Evolutionary conservation across 495 filamentous ascomycete genomes (phyloP), one percentile per base, ranked within the genome.

Genomic region (Platismatia glauca): DNA sequence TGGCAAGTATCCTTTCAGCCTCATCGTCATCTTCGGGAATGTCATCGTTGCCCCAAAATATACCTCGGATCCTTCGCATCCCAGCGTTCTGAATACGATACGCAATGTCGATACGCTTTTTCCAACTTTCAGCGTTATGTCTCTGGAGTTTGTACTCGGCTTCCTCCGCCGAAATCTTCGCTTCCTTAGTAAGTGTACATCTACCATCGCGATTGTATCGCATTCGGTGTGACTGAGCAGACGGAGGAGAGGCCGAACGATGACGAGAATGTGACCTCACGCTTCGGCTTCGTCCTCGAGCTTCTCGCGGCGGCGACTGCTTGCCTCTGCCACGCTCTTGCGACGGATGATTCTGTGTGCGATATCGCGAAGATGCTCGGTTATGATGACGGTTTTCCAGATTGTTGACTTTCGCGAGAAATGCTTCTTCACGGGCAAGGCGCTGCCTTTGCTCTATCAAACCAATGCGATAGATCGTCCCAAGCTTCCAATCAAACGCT

Each of bases 401-500:
- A 69, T 87, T 92, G 66, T 90, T 91, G 8, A 87, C 80, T 68
- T 99, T 99, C 53, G 95, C 75, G 8, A 83, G 74, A 75, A 92
- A 97, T 0, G 94, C 93, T 50, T 95, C 90, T 74, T 96, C 90
- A 31, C 94, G 82, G 16, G 92, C 93, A 63, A 92, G 75, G 18
- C 94, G 83, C 70, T 97, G 93, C 70, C 85, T 82, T 74, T 97
- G 90, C 69, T 99, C 94, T 56, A 90, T 77, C 29, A 95, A 76
- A 3, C 95, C 94, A 27, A 87, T 81, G 8, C 93, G 85, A 68
- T 97, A 97, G 55, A 97, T 99, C 66, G 86, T 82, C 1, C 90
- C 89, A 27, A 99, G 79, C 69, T 96, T 96, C 88, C 92, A 97
- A 71, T 99, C 94, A 69, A 99, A 99, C 1, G 89, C 86, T 58